These are phyloP conservation scores for Lyophyllum atratum DNA, from an alignment of 768 basidiomycete genomes.

Conservation along the genomic window DNA sequence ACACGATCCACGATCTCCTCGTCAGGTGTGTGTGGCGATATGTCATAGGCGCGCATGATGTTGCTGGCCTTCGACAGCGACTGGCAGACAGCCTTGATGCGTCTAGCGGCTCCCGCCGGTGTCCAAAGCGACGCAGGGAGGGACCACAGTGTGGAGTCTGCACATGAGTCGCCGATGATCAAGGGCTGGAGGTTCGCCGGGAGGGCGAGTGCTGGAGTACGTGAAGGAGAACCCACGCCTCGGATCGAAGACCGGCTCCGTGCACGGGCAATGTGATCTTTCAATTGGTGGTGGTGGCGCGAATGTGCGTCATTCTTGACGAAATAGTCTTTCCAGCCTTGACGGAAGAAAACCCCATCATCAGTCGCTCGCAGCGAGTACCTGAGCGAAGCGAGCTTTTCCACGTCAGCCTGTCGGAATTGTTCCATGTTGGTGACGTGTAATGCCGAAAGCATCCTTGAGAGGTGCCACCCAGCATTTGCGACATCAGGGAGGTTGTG, in stretches of 20 bases:
- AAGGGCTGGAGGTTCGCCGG: slow-evolving; percentile 57
- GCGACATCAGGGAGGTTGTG: slow-evolving; percentile 59
- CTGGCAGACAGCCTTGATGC: slow-evolving; percentile 76
- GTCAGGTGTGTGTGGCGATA: slow-evolving; percentile 57
- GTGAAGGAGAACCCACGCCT: slow-evolving; percentile 21
- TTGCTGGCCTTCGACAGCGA: slow-evolving; percentile 61
- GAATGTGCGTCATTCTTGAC: slow-evolving; percentile 34
- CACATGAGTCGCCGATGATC: slow-evolving; percentile 73
- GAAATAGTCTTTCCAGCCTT: slow-evolving; percentile 55
- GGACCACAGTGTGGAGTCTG: slow-evolving; percentile 67
- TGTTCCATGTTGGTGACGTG: slow-evolving; percentile 58
- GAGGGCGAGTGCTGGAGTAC: slow-evolving; percentile 21
- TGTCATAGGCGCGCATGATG: slow-evolving; percentile 73
- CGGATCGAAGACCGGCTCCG: slow-evolving; percentile 22
- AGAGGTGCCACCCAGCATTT: slow-evolving; percentile 67
- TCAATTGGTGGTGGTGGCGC: slow-evolving; percentile 25
- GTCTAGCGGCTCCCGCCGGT: slow-evolving; percentile 57
- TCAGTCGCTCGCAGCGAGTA: slow-evolving; percentile 60
- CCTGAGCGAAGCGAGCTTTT: slow-evolving; percentile 55
- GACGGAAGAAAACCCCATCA: slow-evolving; percentile 68
- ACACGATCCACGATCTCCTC: slow-evolving; percentile 70
- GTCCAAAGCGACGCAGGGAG: slow-evolving; percentile 64
- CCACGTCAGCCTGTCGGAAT: slow-evolving; percentile 58
- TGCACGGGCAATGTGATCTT: slow-evolving; percentile 24
- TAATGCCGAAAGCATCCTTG: slow-evolving; percentile 59